phyloP scores from a whole-genome alignment of 2,329 filamentous ascomycete species.

The Massarina eburnea region DNA sequence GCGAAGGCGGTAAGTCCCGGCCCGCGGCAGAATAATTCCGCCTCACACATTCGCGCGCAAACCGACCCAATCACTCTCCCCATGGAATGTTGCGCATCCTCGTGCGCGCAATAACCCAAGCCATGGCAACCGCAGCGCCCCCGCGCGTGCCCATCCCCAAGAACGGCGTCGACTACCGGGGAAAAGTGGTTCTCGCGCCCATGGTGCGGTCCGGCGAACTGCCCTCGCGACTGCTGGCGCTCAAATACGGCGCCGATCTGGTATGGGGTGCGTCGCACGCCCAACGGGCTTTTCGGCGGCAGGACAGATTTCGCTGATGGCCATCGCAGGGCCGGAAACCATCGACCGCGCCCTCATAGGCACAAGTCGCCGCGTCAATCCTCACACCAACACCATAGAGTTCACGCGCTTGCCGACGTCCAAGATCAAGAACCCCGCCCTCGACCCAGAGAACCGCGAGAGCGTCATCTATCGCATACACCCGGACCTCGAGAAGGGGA shows the following conservation, averaged over 20 bases:
- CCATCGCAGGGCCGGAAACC: constrained; percentile 75
- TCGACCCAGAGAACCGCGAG: constrained; percentile 54
- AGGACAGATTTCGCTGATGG: background rate
- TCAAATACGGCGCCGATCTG: constrained; percentile 94
- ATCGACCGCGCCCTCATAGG: constrained; percentile 92
- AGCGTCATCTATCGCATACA: constrained; percentile 84
- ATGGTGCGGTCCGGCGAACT: constrained; percentile 99
- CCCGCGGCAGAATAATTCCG: too few relatives aligned
- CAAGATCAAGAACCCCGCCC: constrained; percentile 61
- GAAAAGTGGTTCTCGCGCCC: constrained; percentile 90
- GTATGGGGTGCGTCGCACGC: constrained; percentile 75
- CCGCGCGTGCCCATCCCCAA: constrained; percentile 78
- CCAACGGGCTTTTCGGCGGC: background rate
- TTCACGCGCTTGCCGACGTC: constrained; percentile 78
- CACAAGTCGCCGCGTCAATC: constrained; percentile 74
- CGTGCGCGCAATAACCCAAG: constrained; percentile 26
- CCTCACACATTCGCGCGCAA: too few relatives aligned
- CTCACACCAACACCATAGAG: constrained; percentile 76
- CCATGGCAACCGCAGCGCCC: constrained; percentile 32
- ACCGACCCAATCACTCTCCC: too few relatives aligned
- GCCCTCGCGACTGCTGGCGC: constrained; percentile 81
- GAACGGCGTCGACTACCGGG: constrained; percentile 89
- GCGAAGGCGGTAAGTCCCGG: too few relatives aligned
- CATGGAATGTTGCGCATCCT: constrained; percentile 46
- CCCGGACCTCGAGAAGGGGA: constrained; percentile 71